Evolutionary conservation across 2,329 filamentous ascomycete genomes (phyloP).

Genomic region (Ophiostoma tasmaniense): DNA sequence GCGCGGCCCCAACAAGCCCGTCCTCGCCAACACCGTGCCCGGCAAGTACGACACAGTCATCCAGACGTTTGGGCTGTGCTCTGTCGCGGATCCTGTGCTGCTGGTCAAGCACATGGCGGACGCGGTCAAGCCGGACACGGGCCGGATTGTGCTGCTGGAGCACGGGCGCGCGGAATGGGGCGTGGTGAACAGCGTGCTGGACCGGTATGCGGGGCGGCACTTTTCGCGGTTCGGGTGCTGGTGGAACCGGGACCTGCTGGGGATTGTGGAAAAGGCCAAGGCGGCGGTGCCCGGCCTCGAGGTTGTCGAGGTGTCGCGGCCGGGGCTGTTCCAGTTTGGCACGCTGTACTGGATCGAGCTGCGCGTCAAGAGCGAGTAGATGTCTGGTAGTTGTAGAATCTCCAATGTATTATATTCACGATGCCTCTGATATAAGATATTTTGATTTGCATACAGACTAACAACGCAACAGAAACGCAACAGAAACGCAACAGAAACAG

Average conservation of each 20-base stretch:
- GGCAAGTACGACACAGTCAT: slow-evolving; percentile 51
- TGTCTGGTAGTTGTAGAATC: too few species aligned
- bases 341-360: slow-evolving; percentile 54
- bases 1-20: neutral
- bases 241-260: slow-evolving; percentile 58
- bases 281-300: slow-evolving; percentile 44
- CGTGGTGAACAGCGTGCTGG: slow-evolving; percentile 47
- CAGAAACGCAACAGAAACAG: neutral
- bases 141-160: slow-evolving; percentile 53
- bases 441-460: neutral
- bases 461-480: neutral
- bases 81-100: slow-evolving; percentile 46
- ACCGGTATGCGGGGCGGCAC: slow-evolving; percentile 46
- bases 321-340: slow-evolving; percentile 45
- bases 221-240: slow-evolving; percentile 56
- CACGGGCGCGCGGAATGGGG: slow-evolving; percentile 51
- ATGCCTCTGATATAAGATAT: neutral
- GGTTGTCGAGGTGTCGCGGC: slow-evolving; percentile 45
- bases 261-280: slow-evolving; percentile 43
- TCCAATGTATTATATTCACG: neutral
- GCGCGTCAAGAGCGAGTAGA: slow-evolving; percentile 29
- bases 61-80: slow-evolving; percentile 58
- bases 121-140: slow-evolving; percentile 44
- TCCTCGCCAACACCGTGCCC: slow-evolving; percentile 12
- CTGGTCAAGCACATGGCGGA: slow-evolving; percentile 47